Evolutionary conservation across 176 grass and related monocot genomes (phyloP).

Genomic region (Elaeis guineensis): DNA sequence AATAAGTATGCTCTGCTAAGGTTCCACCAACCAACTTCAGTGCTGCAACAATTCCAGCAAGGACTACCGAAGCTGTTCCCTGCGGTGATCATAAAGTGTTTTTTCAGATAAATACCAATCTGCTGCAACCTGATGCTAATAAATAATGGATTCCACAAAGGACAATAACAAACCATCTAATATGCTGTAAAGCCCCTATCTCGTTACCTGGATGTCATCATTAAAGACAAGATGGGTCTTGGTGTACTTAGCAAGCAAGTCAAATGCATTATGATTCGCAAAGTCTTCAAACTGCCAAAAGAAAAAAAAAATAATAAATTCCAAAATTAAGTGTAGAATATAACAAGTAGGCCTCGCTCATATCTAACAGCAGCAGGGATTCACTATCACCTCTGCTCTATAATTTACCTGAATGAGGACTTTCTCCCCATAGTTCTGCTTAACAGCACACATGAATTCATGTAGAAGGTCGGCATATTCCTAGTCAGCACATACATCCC

Average conservation of each 20-base stretch:
- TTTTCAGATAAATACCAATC: not conserved
- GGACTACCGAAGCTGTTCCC: constrained; percentile 89
- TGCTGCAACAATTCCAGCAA: constrained; percentile 79
- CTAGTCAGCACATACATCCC: constrained; percentile 21
- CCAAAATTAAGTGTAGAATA: too few relatives aligned
- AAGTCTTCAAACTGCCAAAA: constrained; percentile 84
- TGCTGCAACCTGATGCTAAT: too few relatives aligned
- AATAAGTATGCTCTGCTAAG: constrained; percentile 73
- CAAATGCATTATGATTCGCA: constrained; percentile 95
- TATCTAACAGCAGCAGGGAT: not conserved
- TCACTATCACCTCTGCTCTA: not conserved
- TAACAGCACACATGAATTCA: constrained; percentile 83
- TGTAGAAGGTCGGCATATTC: constrained; percentile 80
- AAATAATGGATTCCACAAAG: constrained; percentile 6
- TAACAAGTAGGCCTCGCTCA: too few relatives aligned
- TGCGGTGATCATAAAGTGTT: constrained; percentile 26
- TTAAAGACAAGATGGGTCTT: constrained; percentile 95
- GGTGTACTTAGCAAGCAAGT: constrained; percentile 74
- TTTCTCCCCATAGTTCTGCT: constrained; percentile 94
- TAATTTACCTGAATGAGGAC: constrained; percentile 70
- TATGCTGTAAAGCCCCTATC: constrained; percentile 5
- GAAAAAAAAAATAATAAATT: constrained; percentile 2
- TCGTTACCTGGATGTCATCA: constrained; percentile 87
- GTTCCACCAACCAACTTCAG: constrained; percentile 66
- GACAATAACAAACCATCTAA: constrained; percentile 7